Evolutionary conservation across 1,284 basidiomycete genomes (phyloP), one percentile per base, ranked within the genome.

Genomic region (Trichosporon coremiiforme): DNA sequence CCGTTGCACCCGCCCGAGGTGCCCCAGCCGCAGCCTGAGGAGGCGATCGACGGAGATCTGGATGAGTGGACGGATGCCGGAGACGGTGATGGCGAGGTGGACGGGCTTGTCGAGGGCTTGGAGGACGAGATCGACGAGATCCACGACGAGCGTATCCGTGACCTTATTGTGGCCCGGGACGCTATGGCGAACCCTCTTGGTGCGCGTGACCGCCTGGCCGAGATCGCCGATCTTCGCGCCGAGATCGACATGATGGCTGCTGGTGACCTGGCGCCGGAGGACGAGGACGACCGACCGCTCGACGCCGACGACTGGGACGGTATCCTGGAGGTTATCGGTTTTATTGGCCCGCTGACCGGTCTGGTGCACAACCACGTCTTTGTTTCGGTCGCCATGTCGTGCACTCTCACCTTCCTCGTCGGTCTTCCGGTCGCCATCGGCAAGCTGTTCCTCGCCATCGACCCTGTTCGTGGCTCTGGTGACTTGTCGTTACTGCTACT

Each of bases 271-370:
- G 35, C 55, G 0, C 68, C 70, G 38, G 76, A 88, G 41, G 90
- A 90, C 69, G 88, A 85, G 25, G 89, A 88, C 70, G 87, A 89
- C 3, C 75, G 72, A 0, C 70, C 73, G 2, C 78, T 80, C 53
- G 78, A 81, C 33, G 90, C 93, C 70, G 93, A 94, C 75, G 93
- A 95, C 76, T 90, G 94, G 88, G 93, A 95, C 74, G 93, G 92
- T 25, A 90, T 91, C 5, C 86, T 95, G 77, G 93, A 95, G 87
- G 91, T 64, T 60, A 20, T 71, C 38, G 63, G 79, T 91, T 93
- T 94, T 2, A 90, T 98, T 76, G 95, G 95, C 0, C 93, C 95
- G 0, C 82, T 95, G n/a, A 87, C 89, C 66, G 89, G 88, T 10
- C 88, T 97, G 8, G 83, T 94, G 36, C 94, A 96, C 82, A 97